Evolutionary conservation across 2,329 filamentous ascomycete species (phyloP).

Genomic region (Raffaelea arxii): DNA sequence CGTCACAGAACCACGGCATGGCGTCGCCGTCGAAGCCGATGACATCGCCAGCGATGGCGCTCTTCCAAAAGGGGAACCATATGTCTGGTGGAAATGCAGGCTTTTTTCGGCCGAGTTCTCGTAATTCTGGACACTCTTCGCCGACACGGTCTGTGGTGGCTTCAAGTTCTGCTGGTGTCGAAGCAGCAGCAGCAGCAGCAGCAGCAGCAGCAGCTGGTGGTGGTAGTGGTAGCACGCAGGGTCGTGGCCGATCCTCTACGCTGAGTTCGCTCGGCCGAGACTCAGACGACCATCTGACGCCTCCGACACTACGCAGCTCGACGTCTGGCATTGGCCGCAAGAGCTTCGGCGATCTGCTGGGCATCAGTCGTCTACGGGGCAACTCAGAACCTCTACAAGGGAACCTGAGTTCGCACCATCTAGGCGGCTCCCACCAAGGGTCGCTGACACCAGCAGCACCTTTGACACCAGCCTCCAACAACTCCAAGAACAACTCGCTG

Average conservation of each 20-base stretch:
- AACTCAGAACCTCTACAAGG: constrained; percentile 66
- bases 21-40: constrained; percentile 19
- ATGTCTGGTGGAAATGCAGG: constrained; percentile 41
- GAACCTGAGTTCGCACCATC: too few relatives aligned
- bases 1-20: constrained; percentile 16
- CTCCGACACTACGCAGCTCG: constrained; percentile 64
- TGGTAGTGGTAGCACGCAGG: constrained; percentile 39
- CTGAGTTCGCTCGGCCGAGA: constrained; percentile 71
- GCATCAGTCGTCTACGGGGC: constrained; percentile 67
- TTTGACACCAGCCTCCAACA: constrained; percentile 57
- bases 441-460: constrained; percentile 60
- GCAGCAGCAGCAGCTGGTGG: background rate
- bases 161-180: background rate
- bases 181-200: background rate
- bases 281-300: constrained; percentile 60
- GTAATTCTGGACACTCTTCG: constrained; percentile 56
- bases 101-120: constrained; percentile 37
- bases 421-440: constrained; percentile 51
- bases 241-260: constrained; percentile 77
- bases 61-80: constrained; percentile 23
- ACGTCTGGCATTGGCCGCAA: constrained; percentile 76
- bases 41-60: constrained; percentile 22
- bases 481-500: constrained; percentile 76
- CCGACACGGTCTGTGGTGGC: constrained; percentile 33
- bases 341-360: constrained; percentile 85